Conservation (phyloP, 2,329 filamentous ascomycete species). For the Venturia aucupariae region DNA sequence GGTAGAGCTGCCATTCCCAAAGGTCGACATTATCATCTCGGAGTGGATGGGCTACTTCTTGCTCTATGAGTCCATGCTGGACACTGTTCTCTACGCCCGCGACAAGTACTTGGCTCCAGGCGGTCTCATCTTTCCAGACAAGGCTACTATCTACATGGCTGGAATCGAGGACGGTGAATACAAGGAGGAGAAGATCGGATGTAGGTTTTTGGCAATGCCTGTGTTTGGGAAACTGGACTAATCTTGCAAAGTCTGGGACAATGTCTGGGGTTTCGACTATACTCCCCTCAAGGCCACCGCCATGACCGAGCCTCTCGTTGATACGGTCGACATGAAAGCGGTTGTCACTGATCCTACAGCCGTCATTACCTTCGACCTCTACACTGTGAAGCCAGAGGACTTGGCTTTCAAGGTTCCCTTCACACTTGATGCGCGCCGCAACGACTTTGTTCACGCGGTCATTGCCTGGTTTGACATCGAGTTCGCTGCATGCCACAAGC, state of each 20-base stretch:
- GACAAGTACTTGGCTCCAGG: conserved; percentile 82
- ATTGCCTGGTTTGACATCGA: conserved; percentile 99
- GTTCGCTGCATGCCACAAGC: conserved; percentile 97
- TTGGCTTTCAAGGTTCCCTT: conserved; percentile 77
- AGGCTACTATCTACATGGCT: conserved; percentile 93
- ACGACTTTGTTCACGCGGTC: conserved; percentile 91
- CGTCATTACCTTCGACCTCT: conserved; percentile 83
- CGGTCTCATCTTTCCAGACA: conserved; percentile 96
- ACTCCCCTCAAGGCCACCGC: conserved; percentile 87
- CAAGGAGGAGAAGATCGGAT: conserved; percentile 99
- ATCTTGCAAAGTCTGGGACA: conserved; percentile 76
- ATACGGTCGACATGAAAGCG: conserved; percentile 95
- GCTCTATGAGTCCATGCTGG: conserved; percentile 97
- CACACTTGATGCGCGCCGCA: conserved; percentile 65
- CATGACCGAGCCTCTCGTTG: conserved; percentile 89
- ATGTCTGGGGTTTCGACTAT: conserved; percentile 98
- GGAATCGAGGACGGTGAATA: conserved; percentile 98
- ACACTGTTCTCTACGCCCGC: conserved; percentile 93
- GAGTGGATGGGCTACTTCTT: conserved; percentile 99
- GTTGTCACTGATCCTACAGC: conserved; percentile 84
- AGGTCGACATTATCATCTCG: conserved; percentile 99
- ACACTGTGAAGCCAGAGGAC: conserved; percentile 76
- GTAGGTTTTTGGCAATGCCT: conserved; percentile 45
- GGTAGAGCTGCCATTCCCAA: conserved; percentile 80
- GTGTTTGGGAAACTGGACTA: conserved; percentile 17